Conservation (phyloP, 1,139 yeast species). For the Scheffersomyces stambukii region DNA sequence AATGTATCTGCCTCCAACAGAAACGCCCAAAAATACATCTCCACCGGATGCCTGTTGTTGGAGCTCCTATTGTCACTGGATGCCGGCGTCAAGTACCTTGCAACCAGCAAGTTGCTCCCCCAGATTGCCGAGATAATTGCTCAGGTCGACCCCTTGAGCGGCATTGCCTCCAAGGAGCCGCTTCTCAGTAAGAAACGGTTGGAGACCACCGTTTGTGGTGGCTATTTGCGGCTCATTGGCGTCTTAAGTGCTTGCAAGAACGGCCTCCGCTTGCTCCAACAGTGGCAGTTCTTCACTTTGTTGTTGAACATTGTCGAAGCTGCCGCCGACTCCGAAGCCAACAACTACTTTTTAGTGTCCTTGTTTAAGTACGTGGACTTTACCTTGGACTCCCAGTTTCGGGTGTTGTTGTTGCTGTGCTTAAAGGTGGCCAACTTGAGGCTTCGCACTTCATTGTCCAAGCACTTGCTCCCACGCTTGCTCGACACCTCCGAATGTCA, state of each 20-base stretch:
- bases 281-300: slow-evolving; percentile 83
- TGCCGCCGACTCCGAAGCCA: slow-evolving; percentile 18
- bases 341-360: slow-evolving; percentile 54
- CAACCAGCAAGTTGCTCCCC: slow-evolving; percentile 73
- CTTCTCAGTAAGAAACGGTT: slow-evolving; percentile 61
- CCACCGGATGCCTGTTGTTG: slow-evolving; percentile 70
- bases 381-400: slow-evolving; percentile 59
- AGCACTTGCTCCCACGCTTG: slow-evolving; percentile 44
- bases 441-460: slow-evolving; percentile 56
- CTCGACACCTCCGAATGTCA: slow-evolving; percentile 29
- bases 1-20: slow-evolving; percentile 33
- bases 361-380: slow-evolving; percentile 63
- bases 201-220: slow-evolving; percentile 62
- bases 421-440: slow-evolving; percentile 52
- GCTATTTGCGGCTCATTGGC: slow-evolving; percentile 78
- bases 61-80: slow-evolving; percentile 57
- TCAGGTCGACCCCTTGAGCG: slow-evolving; percentile 78
- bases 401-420: slow-evolving; percentile 63
- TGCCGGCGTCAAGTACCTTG: slow-evolving; percentile 66
- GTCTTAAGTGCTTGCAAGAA: slow-evolving; percentile 53
- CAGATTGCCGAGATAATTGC: slow-evolving; percentile 87
- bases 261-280: slow-evolving; percentile 67
- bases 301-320: slow-evolving; percentile 68
- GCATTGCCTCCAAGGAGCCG: slow-evolving; percentile 70
- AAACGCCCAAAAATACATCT: slow-evolving; percentile 53